phyloP scores from a whole-genome alignment of 768 basidiomycete species.

The Lactarius indigo region DNA sequence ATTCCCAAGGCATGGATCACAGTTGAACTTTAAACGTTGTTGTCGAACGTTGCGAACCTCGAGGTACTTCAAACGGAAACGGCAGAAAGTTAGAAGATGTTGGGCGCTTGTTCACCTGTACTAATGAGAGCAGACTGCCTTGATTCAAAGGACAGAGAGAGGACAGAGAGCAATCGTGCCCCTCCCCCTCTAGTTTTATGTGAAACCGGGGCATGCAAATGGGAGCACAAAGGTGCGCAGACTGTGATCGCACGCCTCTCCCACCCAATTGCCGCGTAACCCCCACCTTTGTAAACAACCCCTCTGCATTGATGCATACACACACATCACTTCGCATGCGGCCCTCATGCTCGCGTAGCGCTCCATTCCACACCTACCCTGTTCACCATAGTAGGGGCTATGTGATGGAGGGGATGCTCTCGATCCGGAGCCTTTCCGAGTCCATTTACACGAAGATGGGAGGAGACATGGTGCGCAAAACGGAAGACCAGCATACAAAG shows the following conservation, averaged over 20 bases:
- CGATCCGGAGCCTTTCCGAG: not conserved
- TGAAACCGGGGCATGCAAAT: not conserved
- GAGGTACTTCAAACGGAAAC: not conserved
- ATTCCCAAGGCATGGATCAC: slow-evolving; percentile 18
- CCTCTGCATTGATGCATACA: not conserved
- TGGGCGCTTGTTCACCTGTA: not conserved
- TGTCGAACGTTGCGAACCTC: not conserved
- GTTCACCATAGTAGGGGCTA: not conserved
- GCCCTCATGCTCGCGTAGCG: not conserved
- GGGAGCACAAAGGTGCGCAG: not conserved
- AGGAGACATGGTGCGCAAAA: not conserved
- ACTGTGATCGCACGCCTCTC: not conserved
- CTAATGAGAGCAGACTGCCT: not conserved
- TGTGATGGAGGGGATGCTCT: not conserved
- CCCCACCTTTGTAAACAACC: not conserved
- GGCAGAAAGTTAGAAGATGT: not conserved
- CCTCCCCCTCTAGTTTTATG: not conserved
- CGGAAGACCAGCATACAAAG: not conserved
- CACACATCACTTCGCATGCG: not conserved
- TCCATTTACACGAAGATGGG: not conserved
- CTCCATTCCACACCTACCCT: not conserved
- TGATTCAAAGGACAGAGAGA: not conserved
- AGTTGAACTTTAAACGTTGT: not conserved
- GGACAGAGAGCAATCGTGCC: not conserved
- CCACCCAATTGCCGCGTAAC: not conserved